Evolutionary conservation across 2,329 filamentous ascomycete genomes (phyloP), one percentile per base, ranked within the genome.

Genomic region (Ascomycota sp.): DNA sequence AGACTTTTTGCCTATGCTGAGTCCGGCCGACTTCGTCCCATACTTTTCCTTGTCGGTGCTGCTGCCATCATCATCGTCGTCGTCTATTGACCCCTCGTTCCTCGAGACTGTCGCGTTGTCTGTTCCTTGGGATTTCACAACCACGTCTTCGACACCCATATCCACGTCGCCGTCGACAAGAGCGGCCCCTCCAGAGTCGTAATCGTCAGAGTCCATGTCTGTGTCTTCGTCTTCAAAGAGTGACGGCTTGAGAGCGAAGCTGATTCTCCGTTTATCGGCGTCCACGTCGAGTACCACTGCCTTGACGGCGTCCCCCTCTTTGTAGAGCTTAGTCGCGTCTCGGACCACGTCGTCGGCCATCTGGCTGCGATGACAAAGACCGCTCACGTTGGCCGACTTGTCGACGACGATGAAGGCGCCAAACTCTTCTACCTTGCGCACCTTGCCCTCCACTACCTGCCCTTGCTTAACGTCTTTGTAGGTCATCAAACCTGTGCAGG

Each of bases 371-470:
- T 98, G 89, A 50, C 86, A 95, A 8, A 98, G 65, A 36, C 89
- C 89, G 41, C 86, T 92, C 36, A 98, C 71, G 40, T 92, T 92
- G 32, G 69, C 64, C 4, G 85, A 91, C 35, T 77, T 73, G 49
- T 94, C 82, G 13, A 98, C 61, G 26, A 91, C 69, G 41, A 98
- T 78, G 50, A 98, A 98, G 5, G 86, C 86, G 38, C 89, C 89
- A 48, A 85, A 98, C 21, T 93, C 79, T 45, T 92, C 81, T 2
- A 95, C 83, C 52, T 91, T 93, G 42, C 85, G 75, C 32, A 98
- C 71, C 46, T 81, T 92, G 29, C 85, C 89, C 9, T 80, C 92
- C 22, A 98, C 66, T 21, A 83, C 58, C 50, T 92, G 79, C 6
- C 83, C 85, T 36, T 67, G 58, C 45, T 76, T 70, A 33, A 95